Evolutionary conservation across 2,329 filamentous ascomycete species (phyloP), one percentile per base, ranked within the genome.

Genomic region (Ophiostoma ips): DNA sequence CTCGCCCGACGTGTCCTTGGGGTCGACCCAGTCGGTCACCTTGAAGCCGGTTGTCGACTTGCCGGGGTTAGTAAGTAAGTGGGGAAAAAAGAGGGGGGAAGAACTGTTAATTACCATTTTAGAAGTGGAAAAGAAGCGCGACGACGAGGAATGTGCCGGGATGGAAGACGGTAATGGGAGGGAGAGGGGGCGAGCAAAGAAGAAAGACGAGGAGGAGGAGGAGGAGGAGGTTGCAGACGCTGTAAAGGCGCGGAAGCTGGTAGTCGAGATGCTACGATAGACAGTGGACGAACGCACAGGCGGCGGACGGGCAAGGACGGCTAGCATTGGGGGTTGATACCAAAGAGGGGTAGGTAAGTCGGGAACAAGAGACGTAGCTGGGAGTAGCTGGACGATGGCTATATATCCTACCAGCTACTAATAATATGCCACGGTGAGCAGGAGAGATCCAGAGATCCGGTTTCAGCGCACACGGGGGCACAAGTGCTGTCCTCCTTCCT

Each of bases 1-100:
- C 68, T 95, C 88, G 66, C 90, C 90, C 16, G 79, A 77, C 62
- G 79, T 84, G 70, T 92, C 86, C 58, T 73, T 73, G 43, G 78
- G 82, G 55, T 79, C 73, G 48, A 92, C 87, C 87, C 87, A 95
- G 60, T 90, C 79, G 43, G 87, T 89, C 63, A 94, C 87, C 52
- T 59, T 59, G 50, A 53, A 53, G 44, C 52, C 33, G 9, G 46
- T 53, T n/a, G 50, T 46, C 1, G 55, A 13, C 52, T n/a, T 56
- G 19, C 4, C n/a, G 6, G 18, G 24, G 18, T 36, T 35, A 46
- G 44, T 15, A 34, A n/a, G 9, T 28, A 24, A 16, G 38, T 24
- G 33, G 18, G 19, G 18, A 8, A 30, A 19, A 21, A 2, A 11
- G 5, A n/a, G 24, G n/a, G n/a, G 7, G 3, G 34, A 15, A 46